A percentile compares a stretch with the other conserved stretches of the same genome.
These are phyloP conservation scores for Sugiyamaella paludigena DNA, from an alignment of 1,139 yeast genomes.

Conservation along the genomic window DNA sequence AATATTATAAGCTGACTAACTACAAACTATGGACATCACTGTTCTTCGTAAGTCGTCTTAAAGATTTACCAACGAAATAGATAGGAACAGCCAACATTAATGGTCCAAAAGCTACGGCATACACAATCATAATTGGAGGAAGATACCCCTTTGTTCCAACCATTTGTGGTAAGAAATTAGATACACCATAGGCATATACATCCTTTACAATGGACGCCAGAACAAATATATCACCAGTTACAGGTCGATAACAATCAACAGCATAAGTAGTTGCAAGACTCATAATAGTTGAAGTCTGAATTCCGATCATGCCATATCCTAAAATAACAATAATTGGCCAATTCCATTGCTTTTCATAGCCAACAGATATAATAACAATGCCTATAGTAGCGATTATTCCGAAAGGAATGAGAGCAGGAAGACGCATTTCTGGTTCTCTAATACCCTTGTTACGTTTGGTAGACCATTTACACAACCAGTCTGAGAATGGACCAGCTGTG, in stretches of 20 bases:
- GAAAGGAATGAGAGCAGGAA: slow-evolving; percentile 37
- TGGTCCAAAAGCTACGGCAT: slow-evolving; percentile 10
- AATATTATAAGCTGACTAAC: background rate
- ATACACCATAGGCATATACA: slow-evolving; percentile 31
- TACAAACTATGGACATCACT: slow-evolving; percentile 14
- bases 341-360: slow-evolving; percentile 19
- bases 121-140: slow-evolving; percentile 9
- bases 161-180: slow-evolving; percentile 26
- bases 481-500: slow-evolving; percentile 47
- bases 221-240: slow-evolving; percentile 48
- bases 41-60: slow-evolving; percentile 11
- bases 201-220: slow-evolving; percentile 46
- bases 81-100: slow-evolving; percentile 8
- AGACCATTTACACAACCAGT: slow-evolving; percentile 41
- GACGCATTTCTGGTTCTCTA: slow-evolving; percentile 46
- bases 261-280: slow-evolving; percentile 45
- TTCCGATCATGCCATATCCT: slow-evolving; percentile 46
- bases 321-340: slow-evolving; percentile 47
- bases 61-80: slow-evolving; percentile 12
- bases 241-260: slow-evolving; percentile 44
- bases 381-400: slow-evolving; percentile 20
- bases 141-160: slow-evolving; percentile 9
- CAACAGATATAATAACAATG: slow-evolving; percentile 35
- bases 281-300: slow-evolving; percentile 46
- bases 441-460: slow-evolving; percentile 44